These are phyloP conservation scores for Aspergillus candidus DNA, from an alignment of 2,329 filamentous ascomycete species.

Conservation along the genomic window DNA sequence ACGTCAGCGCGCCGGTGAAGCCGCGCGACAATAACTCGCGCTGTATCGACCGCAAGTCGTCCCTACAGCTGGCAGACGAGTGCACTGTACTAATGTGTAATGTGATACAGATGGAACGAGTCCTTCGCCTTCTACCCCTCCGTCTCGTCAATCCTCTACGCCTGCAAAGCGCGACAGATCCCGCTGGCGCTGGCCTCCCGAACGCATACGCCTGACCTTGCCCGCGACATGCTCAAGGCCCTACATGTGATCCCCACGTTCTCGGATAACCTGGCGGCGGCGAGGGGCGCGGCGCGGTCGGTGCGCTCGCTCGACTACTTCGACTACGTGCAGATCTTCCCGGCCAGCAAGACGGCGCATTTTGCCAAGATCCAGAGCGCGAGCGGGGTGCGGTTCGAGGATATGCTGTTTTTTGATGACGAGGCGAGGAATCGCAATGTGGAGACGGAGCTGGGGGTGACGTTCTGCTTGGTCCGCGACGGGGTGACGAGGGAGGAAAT, in stretches of 20 bases:
- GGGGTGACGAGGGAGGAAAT: conserved; percentile 72
- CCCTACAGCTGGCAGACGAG: not conserved
- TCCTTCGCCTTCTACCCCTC: conserved; percentile 64
- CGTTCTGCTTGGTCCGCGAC: conserved; percentile 75
- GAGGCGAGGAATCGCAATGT: conserved; percentile 83
- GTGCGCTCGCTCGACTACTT: conserved; percentile 48
- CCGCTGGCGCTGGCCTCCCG: conserved; percentile 70
- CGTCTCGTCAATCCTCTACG: conserved; percentile 60
- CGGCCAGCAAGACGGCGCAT: conserved; percentile 77
- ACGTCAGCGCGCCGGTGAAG: conserved; percentile 70
- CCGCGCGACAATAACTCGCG: conserved; percentile 49
- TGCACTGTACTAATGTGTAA: too few relatives aligned
- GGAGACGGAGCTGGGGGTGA: conserved; percentile 64
- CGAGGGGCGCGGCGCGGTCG: conserved; percentile 39
- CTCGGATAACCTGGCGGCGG: conserved; percentile 33
- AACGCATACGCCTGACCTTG: conserved; percentile 72
- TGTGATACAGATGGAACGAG: conserved; percentile 50
- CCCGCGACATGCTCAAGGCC: conserved; percentile 70
- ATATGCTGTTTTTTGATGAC: conserved; percentile 96
- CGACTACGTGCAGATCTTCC: conserved; percentile 58
- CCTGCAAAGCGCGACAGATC: conserved; percentile 51
- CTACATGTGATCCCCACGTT: conserved; percentile 54
- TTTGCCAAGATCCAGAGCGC: conserved; percentile 67
- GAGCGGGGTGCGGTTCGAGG: conserved; percentile 65
- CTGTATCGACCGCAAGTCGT: conserved; percentile 34